phyloP scores from a whole-genome alignment of 2,329 filamentous ascomycete species.

The Diplodia corticola region DNA sequence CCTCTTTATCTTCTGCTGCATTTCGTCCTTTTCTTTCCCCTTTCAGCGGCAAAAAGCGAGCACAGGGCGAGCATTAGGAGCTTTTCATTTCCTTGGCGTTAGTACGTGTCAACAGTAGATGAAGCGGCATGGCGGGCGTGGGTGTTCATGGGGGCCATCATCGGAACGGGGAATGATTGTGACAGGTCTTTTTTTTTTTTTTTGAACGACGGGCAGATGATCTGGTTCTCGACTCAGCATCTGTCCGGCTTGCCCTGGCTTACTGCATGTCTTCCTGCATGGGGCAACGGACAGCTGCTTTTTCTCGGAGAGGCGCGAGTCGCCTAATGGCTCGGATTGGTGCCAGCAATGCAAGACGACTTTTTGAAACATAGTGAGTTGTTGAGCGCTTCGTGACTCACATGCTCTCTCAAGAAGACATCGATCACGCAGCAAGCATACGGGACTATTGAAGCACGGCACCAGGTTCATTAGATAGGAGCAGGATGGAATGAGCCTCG shows the following conservation, averaged over 20 bases:
- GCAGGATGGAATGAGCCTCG: too few species aligned
- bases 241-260: not conserved
- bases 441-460: too few species aligned
- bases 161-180: not conserved
- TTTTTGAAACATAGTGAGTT: not conserved
- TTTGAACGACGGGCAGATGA: not conserved
- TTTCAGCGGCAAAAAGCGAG: slow-evolving; percentile 5
- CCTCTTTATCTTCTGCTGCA: not conserved
- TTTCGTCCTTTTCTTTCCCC: not conserved
- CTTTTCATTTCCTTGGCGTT: not conserved
- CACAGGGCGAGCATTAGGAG: slow-evolving; percentile 5
- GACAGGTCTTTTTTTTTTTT: not conserved
- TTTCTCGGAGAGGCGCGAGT: not conserved
- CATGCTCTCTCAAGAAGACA: not conserved
- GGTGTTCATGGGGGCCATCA: not conserved
- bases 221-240: not conserved
- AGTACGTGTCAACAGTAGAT: not conserved
- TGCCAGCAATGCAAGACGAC: not conserved
- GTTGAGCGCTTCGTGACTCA: not conserved
- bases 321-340: not conserved
- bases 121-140: not conserved
- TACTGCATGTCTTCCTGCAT: not conserved
- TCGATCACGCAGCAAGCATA: not conserved
- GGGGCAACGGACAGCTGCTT: not conserved
- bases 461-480: too few species aligned